Conservation (phyloP, 2,329 filamentous ascomycete species). For the Aspergillus ibericus region DNA sequence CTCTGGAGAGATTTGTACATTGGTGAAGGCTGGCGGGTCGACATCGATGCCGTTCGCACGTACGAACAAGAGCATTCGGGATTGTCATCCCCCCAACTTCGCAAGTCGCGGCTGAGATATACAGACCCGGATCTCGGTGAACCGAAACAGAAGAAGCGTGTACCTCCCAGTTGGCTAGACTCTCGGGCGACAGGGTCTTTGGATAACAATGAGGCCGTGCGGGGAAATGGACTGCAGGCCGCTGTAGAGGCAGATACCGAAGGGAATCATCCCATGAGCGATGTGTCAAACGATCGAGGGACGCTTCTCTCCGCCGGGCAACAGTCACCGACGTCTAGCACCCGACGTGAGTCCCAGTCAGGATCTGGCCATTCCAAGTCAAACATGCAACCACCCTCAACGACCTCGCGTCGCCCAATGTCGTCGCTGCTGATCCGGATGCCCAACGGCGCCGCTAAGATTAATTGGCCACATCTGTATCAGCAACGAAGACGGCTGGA, state of each 20-base stretch:
- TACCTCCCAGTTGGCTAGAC: constrained; percentile 47
- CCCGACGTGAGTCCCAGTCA: constrained; percentile 9
- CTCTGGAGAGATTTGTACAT: constrained; percentile 84
- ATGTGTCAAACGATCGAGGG: constrained; percentile 32
- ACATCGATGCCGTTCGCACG: constrained; percentile 62
- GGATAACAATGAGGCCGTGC: constrained; percentile 1
- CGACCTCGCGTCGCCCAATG: constrained; percentile 20
- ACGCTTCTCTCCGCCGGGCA: constrained; percentile 15
- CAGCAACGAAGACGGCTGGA: constrained; percentile 82
- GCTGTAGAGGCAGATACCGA: constrained; percentile 32
- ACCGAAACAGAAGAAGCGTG: constrained; percentile 55
- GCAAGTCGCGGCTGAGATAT: constrained; percentile 49
- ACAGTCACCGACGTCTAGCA: constrained; percentile 19
- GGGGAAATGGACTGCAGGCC: constrained; percentile 6
- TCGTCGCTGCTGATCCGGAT: constrained; percentile 35
- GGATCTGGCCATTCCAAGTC: constrained; percentile 12
- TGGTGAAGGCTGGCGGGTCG: constrained; percentile 80
- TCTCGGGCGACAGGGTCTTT: constrained; percentile 33
- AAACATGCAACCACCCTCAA: constrained; percentile 16
- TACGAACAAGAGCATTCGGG: constrained; percentile 60
- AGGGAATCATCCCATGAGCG: constrained; percentile 47
- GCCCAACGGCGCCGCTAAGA: constrained; percentile 47
- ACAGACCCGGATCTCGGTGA: constrained; percentile 51
- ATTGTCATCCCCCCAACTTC: constrained; percentile 37
- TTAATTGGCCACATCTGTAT: constrained; percentile 95